Base-by-base conservation (phyloP, 2,329 filamentous ascomycete species). In the Berkeleyomyces basicola region DNA sequence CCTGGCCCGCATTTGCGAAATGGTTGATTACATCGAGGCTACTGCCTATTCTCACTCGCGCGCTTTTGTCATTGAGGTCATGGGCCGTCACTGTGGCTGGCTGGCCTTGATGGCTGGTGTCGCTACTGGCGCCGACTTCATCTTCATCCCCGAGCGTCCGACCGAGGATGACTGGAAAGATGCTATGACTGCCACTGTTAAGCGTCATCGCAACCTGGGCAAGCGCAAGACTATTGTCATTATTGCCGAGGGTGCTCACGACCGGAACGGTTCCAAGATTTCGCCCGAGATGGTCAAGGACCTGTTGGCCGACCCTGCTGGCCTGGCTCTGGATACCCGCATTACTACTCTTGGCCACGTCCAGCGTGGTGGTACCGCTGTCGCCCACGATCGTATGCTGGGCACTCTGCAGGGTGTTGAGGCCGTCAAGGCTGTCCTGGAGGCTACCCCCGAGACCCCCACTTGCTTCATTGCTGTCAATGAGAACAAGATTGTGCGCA, bases 201-300 rank as follows among this genome's bases (percentile, higher is more conserved):
- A 80, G 63, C 84, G 86, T 74, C 93, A 97, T 75, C 86, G 93
- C 67, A 78, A 80, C 66, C 80, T 90, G 70, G 93, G 93, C 70
- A 99, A 97, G 81, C 83, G 93, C 69, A 95, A 96, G 78, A 97
- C 93, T 1, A 97, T 97, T 69, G 92, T 99, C 69, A 96, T 99
- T 69, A 87, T 99, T 61, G 93, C 93, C 61, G 93, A 99, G 75
- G 93, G 93, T 67, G 93, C 93, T 57, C 86, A 91, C 67, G 91
- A 96, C 74, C 81, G 82, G 67, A 76, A 92, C 61, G 83, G 96
- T 64, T 87, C 86, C 71, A 92, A 89, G 74, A 95, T 99, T 69
- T 83, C 83, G 0, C 84, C 90, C 7, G 76, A 79, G 16, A 86
- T 87, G 74, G 88, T 99, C 73, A 96, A 93, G 73, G 82, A 92